A percentile compares a stretch with the other conserved stretches of the same genome.
These are phyloP conservation scores for Talaromyces trachyspermus DNA, from an alignment of 495 filamentous ascomycete genomes.

Conservation along the genomic window DNA sequence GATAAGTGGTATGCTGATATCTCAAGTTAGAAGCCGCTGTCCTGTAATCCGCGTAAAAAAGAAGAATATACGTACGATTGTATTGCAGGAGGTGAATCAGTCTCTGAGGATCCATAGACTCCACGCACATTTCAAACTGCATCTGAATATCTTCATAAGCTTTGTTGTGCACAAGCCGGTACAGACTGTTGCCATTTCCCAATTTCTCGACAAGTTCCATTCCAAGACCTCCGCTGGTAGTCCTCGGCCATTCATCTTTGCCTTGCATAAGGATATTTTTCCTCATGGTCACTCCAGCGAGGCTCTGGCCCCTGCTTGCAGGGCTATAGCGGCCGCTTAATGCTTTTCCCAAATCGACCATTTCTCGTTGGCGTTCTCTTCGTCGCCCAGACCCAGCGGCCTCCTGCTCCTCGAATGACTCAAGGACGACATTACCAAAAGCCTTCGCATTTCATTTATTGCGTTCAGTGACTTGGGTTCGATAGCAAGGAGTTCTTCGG, in stretches of 20 bases:
- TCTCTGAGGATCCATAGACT: slow-evolving; percentile 71
- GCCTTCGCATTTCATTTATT: slow-evolving; percentile 82
- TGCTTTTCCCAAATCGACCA: slow-evolving; percentile 62
- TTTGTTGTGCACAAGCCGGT: slow-evolving; percentile 66
- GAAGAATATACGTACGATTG: slow-evolving; percentile 39
- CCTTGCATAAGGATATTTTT: slow-evolving; percentile 82
- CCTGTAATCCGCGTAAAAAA: background rate
- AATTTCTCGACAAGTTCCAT: slow-evolving; percentile 66
- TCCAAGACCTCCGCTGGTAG: slow-evolving; percentile 69
- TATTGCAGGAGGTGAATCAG: slow-evolving; percentile 57
- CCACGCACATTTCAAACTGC: slow-evolving; percentile 71
- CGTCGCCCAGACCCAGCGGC: slow-evolving; percentile 45
- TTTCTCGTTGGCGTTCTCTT: slow-evolving; percentile 45
- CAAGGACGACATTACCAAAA: slow-evolving; percentile 81
- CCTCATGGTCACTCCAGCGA: slow-evolving; percentile 61
- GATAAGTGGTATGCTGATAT: slow-evolving; percentile 73
- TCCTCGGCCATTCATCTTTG: slow-evolving; percentile 85
- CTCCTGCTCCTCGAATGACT: slow-evolving; percentile 50
- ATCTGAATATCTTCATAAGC: slow-evolving; percentile 70
- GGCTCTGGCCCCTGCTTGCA: slow-evolving; percentile 48
- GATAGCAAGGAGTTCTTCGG: slow-evolving; percentile 58
- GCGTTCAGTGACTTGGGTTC: slow-evolving; percentile 77
- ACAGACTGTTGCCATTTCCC: slow-evolving; percentile 43
- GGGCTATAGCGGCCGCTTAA: slow-evolving; percentile 55
- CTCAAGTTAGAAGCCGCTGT: background rate